Base-by-base conservation (phyloP, 805 yeast species). In the Candida pseudofarinosa region DNA sequence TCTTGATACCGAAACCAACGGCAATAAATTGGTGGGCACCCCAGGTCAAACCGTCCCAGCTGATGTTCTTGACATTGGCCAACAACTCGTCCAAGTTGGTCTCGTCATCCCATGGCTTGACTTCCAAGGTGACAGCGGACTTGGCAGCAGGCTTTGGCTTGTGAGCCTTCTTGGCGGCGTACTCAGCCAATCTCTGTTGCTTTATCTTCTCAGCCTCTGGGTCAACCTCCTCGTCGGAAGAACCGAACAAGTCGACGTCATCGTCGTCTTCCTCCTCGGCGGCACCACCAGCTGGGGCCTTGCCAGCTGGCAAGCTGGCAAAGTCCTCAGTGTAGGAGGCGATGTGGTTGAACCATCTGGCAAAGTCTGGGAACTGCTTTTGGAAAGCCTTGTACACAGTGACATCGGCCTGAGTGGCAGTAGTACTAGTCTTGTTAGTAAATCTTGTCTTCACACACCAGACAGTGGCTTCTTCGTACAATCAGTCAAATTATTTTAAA, bases 61-160 rank as follows among this genome's bases (percentile, higher is more conserved):
- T 87, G 60, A 91, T 73, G 59, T 79, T 65, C 81, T 88, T 90
- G 65, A 89, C 97, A 73, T 81, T 80, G 51, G 85, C 90, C 58
- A 88, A 72, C 76, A 93, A 67, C 72, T 83, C 84, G 51, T 93
- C 95, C 68, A 93, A 79, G 68, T 91, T 84, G 59, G 99, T 93
- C 81, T 93, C 98, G 66, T 93, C 99, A 74, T 93, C 99, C 99
- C 99, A 93, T 77, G 97, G 98, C 84, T 93, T 93, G 61, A 93
- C 95, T 62, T 93, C 99, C 62, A 93, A 67, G 64, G 99, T 91
- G 65, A 93, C 96, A 58, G 89, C 76, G 50, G 97, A 88, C 81
- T 93, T 93, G 67, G 99, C 97, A 73, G 96, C 97, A 63, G 98
- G 89, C 82, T 89, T 89, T 63, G 98, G 88, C 69, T 95, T 95